A percentile compares a stretch with the other conserved stretches of the same genome.
Evolutionary conservation across 1,139 yeast genomes (phyloP).

Genomic region (Geotrichum reessii): DNA sequence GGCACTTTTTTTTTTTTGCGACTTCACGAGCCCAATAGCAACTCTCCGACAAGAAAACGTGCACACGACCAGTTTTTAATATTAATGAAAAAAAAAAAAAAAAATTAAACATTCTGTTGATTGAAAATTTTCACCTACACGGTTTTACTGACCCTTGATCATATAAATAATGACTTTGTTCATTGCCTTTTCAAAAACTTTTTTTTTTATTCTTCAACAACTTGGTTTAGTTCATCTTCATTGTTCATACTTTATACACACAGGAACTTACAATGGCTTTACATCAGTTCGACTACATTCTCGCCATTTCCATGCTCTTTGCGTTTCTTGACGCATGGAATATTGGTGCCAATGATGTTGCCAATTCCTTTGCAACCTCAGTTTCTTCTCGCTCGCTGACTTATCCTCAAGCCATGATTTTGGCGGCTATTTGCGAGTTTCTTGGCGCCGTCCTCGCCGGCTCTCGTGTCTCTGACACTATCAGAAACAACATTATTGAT

Average conservation of each 20-base stretch:
- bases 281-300: slow-evolving; percentile 29
- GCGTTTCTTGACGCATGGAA: slow-evolving; percentile 72
- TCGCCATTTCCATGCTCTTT: slow-evolving; percentile 49
- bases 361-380: slow-evolving; percentile 67
- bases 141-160: no score
- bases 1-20: neutral
- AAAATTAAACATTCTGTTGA: no score
- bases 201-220: no score
- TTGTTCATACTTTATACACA: neutral
- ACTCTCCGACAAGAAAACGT: neutral
- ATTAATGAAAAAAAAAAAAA: neutral
- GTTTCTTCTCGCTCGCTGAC: slow-evolving; percentile 63
- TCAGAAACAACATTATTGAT: slow-evolving; percentile 56
- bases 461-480: slow-evolving; percentile 63
- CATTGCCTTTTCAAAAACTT: no score
- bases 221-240: neutral
- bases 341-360: slow-evolving; percentile 79
- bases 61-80: neutral
- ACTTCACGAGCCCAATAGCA: neutral
- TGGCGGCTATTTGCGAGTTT: slow-evolving; percentile 64
- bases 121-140: no score
- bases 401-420: slow-evolving; percentile 69
- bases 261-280: slow-evolving; percentile 19
- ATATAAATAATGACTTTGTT: no score
- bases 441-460: slow-evolving; percentile 72